Evolutionary conservation across 1,139 yeast species (phyloP), one percentile per base, ranked within the genome.

Genomic region (Eremothecium sinecaudum): DNA sequence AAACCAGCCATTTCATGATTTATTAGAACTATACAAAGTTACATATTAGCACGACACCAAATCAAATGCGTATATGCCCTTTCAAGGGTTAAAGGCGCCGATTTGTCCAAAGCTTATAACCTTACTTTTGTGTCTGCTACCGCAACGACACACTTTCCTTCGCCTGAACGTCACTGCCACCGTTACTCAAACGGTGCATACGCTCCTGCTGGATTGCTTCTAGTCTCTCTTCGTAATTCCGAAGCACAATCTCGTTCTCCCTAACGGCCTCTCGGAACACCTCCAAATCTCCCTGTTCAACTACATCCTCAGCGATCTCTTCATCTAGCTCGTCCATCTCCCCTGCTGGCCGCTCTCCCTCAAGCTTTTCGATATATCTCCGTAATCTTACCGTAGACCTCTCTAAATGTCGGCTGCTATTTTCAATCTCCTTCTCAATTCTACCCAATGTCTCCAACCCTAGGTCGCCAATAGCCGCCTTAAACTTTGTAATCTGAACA

Each of bases 401-500:
- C 28, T 47, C 43, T 34, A 64, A 42, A 40, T 62, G 64, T 10
- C 37, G 31, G 23, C 61, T 45, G 17, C 66, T 60, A 27, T 51
- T 53, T 23, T 42, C 43, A 9, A 64, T 43, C 32, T 56, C 59
- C 7, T 40, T 33, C 23, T 49, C 44, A 12, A 61, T 45, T 4
- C 44, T 37, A 2, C 40, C 20, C 27, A 64, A 37, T 34, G 62
- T 63, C 3, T 45, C 52, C 17, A 46, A 50, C 1, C 63, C 40
- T 32, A 61, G 38, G 6, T 59, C 63, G 20, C 48, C 48, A 27
- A 63, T 59, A 3, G 63, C 63, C 2, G 48, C 38, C 30, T 41
- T 47, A 48, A 64, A 64, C 32, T 63, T 67, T 10, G 51, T 45
- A 14, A 63, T 47, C 20, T 60, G 56, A 18, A 63, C 56, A 11